These are phyloP conservation scores for Rhizopogon rudus DNA, from an alignment of 768 basidiomycete genomes.

Conservation along the genomic window DNA sequence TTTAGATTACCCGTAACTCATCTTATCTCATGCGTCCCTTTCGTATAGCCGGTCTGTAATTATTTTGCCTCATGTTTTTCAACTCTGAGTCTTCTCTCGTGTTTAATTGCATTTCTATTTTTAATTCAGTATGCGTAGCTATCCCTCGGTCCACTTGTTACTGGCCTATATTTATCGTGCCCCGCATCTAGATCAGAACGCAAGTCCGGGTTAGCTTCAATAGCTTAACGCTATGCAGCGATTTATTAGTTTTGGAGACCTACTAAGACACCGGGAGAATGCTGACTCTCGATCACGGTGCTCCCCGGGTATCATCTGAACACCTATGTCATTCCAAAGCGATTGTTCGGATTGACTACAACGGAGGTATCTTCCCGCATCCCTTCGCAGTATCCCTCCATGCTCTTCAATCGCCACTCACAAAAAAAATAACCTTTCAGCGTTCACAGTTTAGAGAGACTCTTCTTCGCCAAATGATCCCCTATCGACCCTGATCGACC, in stretches of 20 bases:
- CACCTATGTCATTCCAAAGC: not conserved
- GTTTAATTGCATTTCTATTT: not conserved
- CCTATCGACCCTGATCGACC: conserved; percentile 3
- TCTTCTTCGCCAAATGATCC: not conserved
- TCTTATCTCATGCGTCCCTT: not conserved
- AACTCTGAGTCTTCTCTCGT: not conserved
- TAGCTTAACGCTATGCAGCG: not conserved
- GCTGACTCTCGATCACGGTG: conserved; percentile 10
- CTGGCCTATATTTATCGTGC: not conserved
- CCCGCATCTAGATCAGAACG: not conserved
- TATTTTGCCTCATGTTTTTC: not conserved
- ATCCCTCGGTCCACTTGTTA: not conserved
- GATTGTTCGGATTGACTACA: not conserved
- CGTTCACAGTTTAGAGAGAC: not conserved
- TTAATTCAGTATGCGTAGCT: not conserved
- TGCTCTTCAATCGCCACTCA: not conserved
- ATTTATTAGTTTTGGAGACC: conserved; percentile 8
- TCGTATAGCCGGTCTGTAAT: not conserved
- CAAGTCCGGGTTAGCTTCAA: not conserved
- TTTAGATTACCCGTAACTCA: not conserved
- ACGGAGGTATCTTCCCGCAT: not conserved
- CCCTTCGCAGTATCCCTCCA: not conserved
- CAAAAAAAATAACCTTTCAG: conserved; percentile 1
- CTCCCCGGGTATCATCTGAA: not conserved
- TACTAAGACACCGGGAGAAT: conserved; percentile 15